Evolutionary conservation across 1,284 basidiomycete species (phyloP).

Genomic region (Cystobasidium slooffiae): DNA sequence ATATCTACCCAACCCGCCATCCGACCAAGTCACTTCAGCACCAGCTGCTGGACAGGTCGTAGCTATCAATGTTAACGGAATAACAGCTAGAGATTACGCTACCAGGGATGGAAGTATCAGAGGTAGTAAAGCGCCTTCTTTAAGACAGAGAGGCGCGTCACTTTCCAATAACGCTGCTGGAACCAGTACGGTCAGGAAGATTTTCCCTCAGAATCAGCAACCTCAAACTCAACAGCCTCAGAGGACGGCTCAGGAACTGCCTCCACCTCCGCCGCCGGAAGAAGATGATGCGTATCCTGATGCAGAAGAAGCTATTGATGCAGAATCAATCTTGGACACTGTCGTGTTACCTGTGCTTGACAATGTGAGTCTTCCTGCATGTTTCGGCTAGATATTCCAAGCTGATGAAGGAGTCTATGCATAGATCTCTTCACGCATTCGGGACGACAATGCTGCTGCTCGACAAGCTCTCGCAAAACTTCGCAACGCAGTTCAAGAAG

Average conservation of each 20-base stretch:
- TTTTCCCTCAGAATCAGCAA: constrained; percentile 46
- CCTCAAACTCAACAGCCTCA: constrained; percentile 46
- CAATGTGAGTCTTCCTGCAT: constrained; percentile 66
- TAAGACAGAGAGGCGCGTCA: constrained; percentile 10
- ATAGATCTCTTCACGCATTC: constrained; percentile 80
- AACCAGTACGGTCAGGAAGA: constrained; percentile 27
- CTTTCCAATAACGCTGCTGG: not conserved
- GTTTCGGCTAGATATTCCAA: constrained; percentile 31
- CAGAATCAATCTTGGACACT: constrained; percentile 89
- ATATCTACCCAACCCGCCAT: constrained; percentile 3
- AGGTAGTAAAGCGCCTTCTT: constrained; percentile 35
- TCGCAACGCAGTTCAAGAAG: constrained; percentile 86
- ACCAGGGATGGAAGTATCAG: constrained; percentile 29
- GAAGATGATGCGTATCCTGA: constrained; percentile 49
- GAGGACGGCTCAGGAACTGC: constrained; percentile 11
- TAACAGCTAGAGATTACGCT: constrained; percentile 43
- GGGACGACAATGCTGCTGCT: constrained; percentile 74
- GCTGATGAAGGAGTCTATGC: constrained; percentile 2
- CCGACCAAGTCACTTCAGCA: constrained; percentile 6
- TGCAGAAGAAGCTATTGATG: constrained; percentile 65
- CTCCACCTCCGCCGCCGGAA: constrained; percentile 16
- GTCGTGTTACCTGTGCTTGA: constrained; percentile 90
- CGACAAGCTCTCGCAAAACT: constrained; percentile 78
- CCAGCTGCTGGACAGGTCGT: constrained; percentile 11
- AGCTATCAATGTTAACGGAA: constrained; percentile 40